Evolutionary conservation across 2,329 filamentous ascomycete species (phyloP), one percentile per base, ranked within the genome.

Genomic region (Xylaria sp.): DNA sequence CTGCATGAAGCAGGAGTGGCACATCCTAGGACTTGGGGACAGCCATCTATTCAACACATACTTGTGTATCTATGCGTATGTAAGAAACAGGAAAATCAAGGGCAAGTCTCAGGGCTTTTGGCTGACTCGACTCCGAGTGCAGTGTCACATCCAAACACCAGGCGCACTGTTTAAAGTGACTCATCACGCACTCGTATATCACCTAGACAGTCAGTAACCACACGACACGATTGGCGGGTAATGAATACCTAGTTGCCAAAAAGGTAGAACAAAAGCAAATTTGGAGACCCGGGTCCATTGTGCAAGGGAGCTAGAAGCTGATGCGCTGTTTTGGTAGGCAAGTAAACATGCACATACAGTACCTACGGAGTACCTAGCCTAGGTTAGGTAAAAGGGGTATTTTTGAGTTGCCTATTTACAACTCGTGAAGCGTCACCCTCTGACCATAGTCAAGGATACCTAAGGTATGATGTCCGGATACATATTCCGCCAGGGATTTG

Each of bases 321-420:
- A 56, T 61, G 63, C 63, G 63, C 57, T 57, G 61, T 61, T 65
- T 65, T 50, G 62, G 42, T n/a, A n/a, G n/a, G n/a, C n/a, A n/a
- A n/a, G n/a, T 36, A 13, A 36, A 36, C 13, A 36, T 36, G 9
- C 33, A 10, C 9, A 36, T 9, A 11, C 36, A 38, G 17, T 42
- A 42, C 36, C 15, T 15, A 56, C n/a, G n/a, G n/a, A 5, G 22
- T 44, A 33, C 49, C 13, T 33, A n/a, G 49, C 15, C 5, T 31
- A 51, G 5, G 49, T 33, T n/a, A 6, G 22, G 10, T 49, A 13
- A 47, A 25, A 29, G 45, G 13, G 22, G 45, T 15, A 27, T 27
- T 27, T 25, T 29, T 27, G 15, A 29, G 47, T 33, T 33, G 6
- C n/a, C 44, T 25, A 25, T 10, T 9, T 3, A 39, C 17, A 39